phyloP scores from a whole-genome alignment of 371 early-diverging fungal species.

The Actinomortierella ambigua region DNA sequence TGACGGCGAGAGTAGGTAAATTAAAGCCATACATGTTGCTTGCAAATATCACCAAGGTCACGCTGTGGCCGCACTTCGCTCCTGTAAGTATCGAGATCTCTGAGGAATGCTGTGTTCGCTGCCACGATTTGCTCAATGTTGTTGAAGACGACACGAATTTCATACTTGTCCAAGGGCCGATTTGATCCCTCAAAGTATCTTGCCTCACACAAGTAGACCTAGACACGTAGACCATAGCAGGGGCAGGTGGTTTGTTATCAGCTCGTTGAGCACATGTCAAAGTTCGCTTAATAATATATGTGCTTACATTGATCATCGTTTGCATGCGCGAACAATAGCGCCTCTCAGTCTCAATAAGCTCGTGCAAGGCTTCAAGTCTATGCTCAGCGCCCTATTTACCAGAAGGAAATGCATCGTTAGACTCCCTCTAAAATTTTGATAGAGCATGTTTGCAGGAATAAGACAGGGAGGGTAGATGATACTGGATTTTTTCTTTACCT shows the following conservation, averaged over 20 bases:
- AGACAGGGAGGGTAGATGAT: too few species aligned
- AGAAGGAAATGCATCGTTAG: background rate
- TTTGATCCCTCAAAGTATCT: background rate
- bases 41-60: constrained; percentile 32
- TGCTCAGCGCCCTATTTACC: constrained; percentile 21
- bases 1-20: too few species aligned
- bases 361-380: constrained; percentile 15
- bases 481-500: background rate
- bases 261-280: background rate
- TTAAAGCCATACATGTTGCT: constrained; percentile 19
- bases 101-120: constrained; percentile 24
- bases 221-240: background rate
- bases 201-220: constrained; percentile 12
- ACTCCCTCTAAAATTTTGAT: too few species aligned
- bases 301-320: constrained; percentile 25
- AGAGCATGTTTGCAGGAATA: too few species aligned
- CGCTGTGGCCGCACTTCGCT: background rate
- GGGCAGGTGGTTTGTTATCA: background rate
- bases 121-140: constrained; percentile 30
- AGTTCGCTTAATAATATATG: background rate
- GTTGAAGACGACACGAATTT: constrained; percentile 29
- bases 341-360: constrained; percentile 31
- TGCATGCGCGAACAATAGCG: constrained; percentile 27
- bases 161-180: constrained; percentile 18
- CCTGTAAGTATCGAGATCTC: constrained; percentile 22